Base-by-base conservation (phyloP, 2,329 filamentous ascomycete genomes). In the Fusarium coicis region DNA sequence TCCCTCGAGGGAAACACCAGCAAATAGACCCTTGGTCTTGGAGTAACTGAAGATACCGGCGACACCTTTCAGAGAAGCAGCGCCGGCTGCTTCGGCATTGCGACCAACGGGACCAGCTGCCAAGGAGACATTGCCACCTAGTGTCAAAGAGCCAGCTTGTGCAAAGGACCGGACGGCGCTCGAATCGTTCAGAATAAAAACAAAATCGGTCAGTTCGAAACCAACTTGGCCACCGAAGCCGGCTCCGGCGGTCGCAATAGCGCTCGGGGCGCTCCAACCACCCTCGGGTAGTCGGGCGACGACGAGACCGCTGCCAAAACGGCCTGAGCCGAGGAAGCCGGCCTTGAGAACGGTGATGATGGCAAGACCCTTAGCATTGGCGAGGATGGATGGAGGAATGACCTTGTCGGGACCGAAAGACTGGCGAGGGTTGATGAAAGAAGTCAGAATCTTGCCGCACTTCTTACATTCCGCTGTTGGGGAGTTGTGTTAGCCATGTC, bases 11-110 rank as follows among this genome's bases (percentile, higher is more conserved):
- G 93, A 97, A 53, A 99, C 95, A 80, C 96, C 96, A 10, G 96
- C 96, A 77, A 99, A 99, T 37, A 99, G 85, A 26, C 96, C 96
- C 85, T 98, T 98, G 18, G 96, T 99, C 85, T 98, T 98, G 81
- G 93, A 96, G 87, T 99, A 99, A 78, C 93, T 94, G 86, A 99
- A 99, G 55, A 99, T 92, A 59, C 94, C 96, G 0, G 95, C 93
- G 14, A 98, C 93, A 72, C 94, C 92, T 85, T 91, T 96, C 72
- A 97, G 87, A 76, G 94, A 97, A 12, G 96, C 96, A 19, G 95
- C 96, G 72, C 96, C 96, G 40, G 96, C 96, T 18, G 96, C 96
- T 83, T 99, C 96, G 50, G 96, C 96, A 83, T 98, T 98, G 78
- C 96, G 90, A 61, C 96, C 96, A 32, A 99, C 90, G 0, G 96